Evolutionary conservation across 1,139 yeast species (phyloP), one percentile per base, ranked within the genome.

Genomic region (Taphrina wiesneri): DNA sequence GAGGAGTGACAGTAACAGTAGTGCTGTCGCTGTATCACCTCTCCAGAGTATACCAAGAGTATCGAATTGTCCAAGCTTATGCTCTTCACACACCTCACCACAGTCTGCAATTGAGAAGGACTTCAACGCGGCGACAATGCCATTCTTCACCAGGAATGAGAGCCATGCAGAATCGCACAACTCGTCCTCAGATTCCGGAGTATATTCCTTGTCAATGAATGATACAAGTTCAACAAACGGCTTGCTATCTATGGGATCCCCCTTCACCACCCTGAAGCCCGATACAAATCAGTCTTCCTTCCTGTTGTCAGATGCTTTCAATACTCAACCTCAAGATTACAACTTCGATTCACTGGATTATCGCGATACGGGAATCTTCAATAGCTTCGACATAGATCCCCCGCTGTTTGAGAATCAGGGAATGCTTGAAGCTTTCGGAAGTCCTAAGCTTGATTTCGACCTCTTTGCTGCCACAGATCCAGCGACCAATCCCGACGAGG

Each of bases 111-210:
- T 30, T 2, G 64, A 60, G 51, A 39, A 49, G 52, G 64, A 60
- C 30, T 60, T 60, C 30, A 51, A 51, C 19, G 57, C 64, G 6
- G 64, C 64, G 19, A 32, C 64, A 2, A 39, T 60, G 57, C 64
- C 64, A 3, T 51, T 23, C 25, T 60, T 60, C 32, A 21, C 59
- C 19, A 36, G 59, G 25, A 25, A 23, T 17, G 46, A 23, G 11
- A 36, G 49, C 15, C 39, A 54, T 54, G 21, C 59, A 4, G 59
- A 39, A 15, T 54, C 59, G n/a, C 49, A 41, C 1, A 9, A 23
- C 32, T 54, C 59, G 15, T 39, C 59, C 2, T 21, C 30, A 6
- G 56, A 52, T 17, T 52, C 56, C 13, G 56, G 56, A 2, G 21
- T 21, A 3, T 49, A 49, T 36, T 52, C 56, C 15, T 15, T 32